Base-by-base conservation (phyloP, 164 flowering plant species). In the Tinospora cordifolia region DNA sequence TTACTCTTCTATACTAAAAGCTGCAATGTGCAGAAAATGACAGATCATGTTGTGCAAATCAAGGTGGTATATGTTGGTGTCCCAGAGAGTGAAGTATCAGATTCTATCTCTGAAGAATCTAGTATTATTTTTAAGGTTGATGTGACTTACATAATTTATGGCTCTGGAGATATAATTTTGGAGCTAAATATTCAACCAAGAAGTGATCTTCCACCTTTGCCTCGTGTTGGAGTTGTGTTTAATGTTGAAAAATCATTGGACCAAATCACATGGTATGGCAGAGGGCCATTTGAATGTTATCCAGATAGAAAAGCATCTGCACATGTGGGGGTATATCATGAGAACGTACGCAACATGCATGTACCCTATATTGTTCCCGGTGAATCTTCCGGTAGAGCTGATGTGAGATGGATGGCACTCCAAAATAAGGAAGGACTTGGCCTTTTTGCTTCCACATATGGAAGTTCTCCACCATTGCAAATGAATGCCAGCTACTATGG, bases 231-330 rank as follows among this genome's bases (percentile, higher is more conserved):
- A 62, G 74, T 94, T 68, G 90, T 87, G 75, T 87, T 94, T 69
- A 90, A 89, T 54, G 74, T 94, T 73, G 88, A 87, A 40, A 86
- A 87, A 65, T 82, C 92, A 63, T 51, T 92, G 77, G 84, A 86
- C 67, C 77, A 73, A 70, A 72, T 88, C 25, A 83, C 71, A 64
- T 94, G 97, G 97, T 94, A 88, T 67, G 99, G 99, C 17, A 85
- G 81, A 76, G 99, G 99, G 19, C 96, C 99, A 67, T 94, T 94
- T 79, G 99, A 94, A 80, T 94, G 98, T 77, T 94, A 94, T 76
- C 98, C 99, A 9, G 99, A 94, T 75, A 79, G 98, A 38, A 90
- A 94, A 81, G 87, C 85, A 67, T 90, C 90, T 74, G 98, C 99
- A 8, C 93, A 88, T 78, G 84, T 94, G 30, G 97, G 86, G 62